Evolutionary conservation across 192 early-diverging fungal species (phyloP).

Genomic region (Paraglomus occultum): DNA sequence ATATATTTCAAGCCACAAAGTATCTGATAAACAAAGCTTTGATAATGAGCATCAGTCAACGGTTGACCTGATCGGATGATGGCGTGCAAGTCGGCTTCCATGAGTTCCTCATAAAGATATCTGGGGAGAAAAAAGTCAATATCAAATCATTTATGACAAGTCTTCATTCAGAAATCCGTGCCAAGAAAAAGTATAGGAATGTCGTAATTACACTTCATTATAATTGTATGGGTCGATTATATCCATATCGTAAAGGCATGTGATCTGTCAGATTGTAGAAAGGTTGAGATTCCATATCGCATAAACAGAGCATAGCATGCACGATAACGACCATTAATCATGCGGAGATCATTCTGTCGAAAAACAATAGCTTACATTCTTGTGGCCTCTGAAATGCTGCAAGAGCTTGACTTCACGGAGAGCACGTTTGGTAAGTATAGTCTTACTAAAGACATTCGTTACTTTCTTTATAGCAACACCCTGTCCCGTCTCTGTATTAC

Average conservation of each 20-base stretch:
- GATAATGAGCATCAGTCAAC: conserved; percentile 83
- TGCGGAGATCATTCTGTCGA: neutral
- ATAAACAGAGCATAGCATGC: too few species aligned
- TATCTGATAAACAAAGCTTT: conserved; percentile 91
- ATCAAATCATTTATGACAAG: neutral
- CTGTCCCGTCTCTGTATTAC: conserved; percentile 62
- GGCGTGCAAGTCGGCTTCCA: conserved; percentile 90
- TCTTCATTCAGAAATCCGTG: conserved; percentile 7
- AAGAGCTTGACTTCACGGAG: conserved; percentile 92
- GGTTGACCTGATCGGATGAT: conserved; percentile 80
- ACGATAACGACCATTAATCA: neutral
- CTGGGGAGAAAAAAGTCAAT: conserved; percentile 4
- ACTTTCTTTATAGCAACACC: conserved; percentile 92
- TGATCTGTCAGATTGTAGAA: conserved; percentile 56
- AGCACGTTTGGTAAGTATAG: conserved; percentile 84
- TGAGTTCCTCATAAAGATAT: conserved; percentile 69
- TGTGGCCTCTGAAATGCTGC: conserved; percentile 89
- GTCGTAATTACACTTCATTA: conserved; percentile 62
- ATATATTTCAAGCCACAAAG: conserved; percentile 90
- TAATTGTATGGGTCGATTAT: conserved; percentile 66
- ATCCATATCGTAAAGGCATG: conserved; percentile 74
- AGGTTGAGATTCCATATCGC: too few species aligned
- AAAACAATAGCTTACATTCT: conserved; percentile 58
- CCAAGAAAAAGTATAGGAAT: neutral
- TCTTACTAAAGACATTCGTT: conserved; percentile 77